phyloP scores from a whole-genome alignment of 768 basidiomycete species.

The Trametes gibbosa region DNA sequence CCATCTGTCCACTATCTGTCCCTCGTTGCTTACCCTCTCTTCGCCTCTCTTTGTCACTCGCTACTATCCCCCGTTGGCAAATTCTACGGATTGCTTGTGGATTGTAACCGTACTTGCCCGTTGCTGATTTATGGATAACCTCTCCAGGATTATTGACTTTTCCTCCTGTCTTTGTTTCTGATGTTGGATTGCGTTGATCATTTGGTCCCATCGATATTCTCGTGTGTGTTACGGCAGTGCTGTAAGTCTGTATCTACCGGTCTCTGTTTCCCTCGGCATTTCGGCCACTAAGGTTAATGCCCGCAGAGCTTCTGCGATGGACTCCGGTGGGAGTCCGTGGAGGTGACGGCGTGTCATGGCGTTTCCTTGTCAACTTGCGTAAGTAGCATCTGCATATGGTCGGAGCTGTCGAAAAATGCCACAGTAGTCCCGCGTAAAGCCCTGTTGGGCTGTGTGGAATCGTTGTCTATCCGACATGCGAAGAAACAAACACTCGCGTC shows the following conservation, averaged over 20 bases:
- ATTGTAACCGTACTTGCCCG: constrained; percentile 12
- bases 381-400: not conserved
- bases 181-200: not conserved
- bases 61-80: not conserved
- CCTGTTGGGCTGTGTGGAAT: not conserved
- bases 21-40: not conserved
- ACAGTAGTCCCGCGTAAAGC: not conserved
- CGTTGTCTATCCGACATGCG: not conserved
- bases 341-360: not conserved
- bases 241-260: not conserved
- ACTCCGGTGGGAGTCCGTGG: not conserved
- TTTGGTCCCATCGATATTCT: not conserved
- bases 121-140: constrained; percentile 18
- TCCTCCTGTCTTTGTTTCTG: not conserved
- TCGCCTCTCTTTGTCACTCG: too few relatives aligned
- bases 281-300: not conserved
- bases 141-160: constrained; percentile 7
- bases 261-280: not conserved
- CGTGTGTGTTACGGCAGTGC: not conserved
- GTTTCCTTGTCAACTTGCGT: not conserved
- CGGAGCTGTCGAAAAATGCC: not conserved
- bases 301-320: not conserved
- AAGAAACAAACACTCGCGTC: not conserved
- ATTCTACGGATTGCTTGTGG: constrained; percentile 7
- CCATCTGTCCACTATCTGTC: not conserved